A percentile compares a stretch with the other conserved stretches of the same genome.
These are phyloP conservation scores for Bassia scoparia DNA, from an alignment of 148 eudicot species.

Conservation along the genomic window DNA sequence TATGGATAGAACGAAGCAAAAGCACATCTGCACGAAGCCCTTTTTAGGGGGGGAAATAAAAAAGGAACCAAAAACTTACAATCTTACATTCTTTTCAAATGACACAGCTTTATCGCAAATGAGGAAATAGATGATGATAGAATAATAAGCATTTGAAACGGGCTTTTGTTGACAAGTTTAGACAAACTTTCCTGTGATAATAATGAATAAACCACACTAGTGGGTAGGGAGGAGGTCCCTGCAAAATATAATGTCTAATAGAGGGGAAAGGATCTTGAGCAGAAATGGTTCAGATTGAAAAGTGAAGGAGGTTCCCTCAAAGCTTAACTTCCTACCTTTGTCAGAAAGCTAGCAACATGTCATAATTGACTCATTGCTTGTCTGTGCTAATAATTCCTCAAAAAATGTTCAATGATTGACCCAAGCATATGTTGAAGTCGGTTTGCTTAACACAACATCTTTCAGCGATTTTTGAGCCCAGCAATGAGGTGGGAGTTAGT, in stretches of 20 bases:
- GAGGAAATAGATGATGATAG: background rate
- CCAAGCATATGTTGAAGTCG: background rate
- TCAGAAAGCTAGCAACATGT: no score
- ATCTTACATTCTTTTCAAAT: background rate
- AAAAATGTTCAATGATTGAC: background rate
- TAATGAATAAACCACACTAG: no score
- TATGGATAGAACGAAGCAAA: background rate
- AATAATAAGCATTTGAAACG: background rate
- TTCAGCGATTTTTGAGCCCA: no score
- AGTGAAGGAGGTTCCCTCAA: no score
- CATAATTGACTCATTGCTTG: no score
- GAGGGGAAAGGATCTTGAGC: background rate
- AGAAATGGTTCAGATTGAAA: background rate
- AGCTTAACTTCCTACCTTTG: no score
- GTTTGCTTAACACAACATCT: no score
- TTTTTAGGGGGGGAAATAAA: background rate
- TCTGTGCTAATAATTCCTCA: no score
- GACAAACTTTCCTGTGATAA: background rate
- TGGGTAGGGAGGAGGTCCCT: no score
- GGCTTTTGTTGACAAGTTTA: background rate
- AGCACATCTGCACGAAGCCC: background rate
- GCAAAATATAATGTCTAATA: background rate
- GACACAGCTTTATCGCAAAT: background rate
- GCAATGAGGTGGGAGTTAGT: no score
- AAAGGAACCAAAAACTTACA: background rate